Base-by-base conservation (phyloP, 2,329 filamentous ascomycete species). In the Trichoderma sp. region DNA sequence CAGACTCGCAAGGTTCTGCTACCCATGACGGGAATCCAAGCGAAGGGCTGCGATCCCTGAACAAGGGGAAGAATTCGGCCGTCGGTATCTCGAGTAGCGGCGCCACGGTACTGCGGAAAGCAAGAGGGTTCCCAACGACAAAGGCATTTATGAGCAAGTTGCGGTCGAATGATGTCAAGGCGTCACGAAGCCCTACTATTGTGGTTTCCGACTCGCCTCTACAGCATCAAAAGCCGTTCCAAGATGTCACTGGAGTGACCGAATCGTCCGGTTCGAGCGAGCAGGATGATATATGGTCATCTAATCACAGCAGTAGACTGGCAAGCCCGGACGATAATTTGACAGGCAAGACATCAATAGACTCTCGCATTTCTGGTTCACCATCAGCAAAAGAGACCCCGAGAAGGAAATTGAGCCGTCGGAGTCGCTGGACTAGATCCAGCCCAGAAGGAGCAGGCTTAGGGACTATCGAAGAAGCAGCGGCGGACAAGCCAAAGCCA, bases 401-500 rank as follows among this genome's bases (percentile, higher is more conserved):
- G 32, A 73, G 71, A 34, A 74, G 73, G 63, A 72, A 73, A 50
- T 71, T 72, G 35, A 77, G 72, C 57, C 73, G 77, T 25, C 72
- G 76, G 64, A 75, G 76, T 53, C 77, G 74, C 10, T 78, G 78
- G 74, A 77, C 76, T n/a, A 74, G 74, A 52, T 79, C 78, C 10
- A 79, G 75, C 22, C 78, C 78, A 5, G 78, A 79, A 65, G 76
- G 76, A 5, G 72, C 72, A 32, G 73, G 73, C 9, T 69, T 80
- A 34, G 75, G 73, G 22, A 80, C 78, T 35, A 80, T 80, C 25
- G 74, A 76, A 10, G 78, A 80, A 61, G 70, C 71, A n/a, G 69
- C 71, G 4, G 65, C 70, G 1, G 67, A 74, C 37, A 70, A 70
- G 10, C 70, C 73, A 10, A 72, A 72, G 37, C 79, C 80, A 4